Conservation (phyloP, 345 rosid genomes). For the Eucalyptus camaldulensis region DNA sequence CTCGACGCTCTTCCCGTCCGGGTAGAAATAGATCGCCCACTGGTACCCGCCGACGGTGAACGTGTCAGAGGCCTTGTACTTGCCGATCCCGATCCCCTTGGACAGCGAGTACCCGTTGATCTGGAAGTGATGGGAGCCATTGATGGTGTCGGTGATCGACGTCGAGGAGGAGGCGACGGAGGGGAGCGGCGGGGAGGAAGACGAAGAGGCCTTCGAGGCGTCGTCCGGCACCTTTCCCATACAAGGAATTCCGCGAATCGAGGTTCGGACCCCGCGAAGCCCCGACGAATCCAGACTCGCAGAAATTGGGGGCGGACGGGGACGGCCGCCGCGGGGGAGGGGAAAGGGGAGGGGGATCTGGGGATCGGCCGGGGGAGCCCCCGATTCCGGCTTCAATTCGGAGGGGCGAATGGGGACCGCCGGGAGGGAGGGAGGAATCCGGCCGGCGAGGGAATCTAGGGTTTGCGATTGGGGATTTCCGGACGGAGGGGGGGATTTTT, state of each 20-base stretch:
- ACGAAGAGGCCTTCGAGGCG: constrained; percentile 1
- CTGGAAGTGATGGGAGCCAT: constrained; percentile 60
- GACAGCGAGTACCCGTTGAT: constrained; percentile 52
- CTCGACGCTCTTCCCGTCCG: constrained; percentile 73
- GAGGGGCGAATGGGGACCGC: background rate
- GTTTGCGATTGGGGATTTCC: background rate
- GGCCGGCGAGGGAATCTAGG: constrained; percentile 10
- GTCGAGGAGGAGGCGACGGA: constrained; percentile 27
- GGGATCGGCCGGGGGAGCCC: background rate
- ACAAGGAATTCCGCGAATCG: background rate
- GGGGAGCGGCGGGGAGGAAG: constrained; percentile 8
- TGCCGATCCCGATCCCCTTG: constrained; percentile 60
- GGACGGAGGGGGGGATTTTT: background rate
- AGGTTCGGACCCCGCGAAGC: background rate
- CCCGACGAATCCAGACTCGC: background rate
- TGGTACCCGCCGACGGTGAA: constrained; percentile 56
- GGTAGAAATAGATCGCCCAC: constrained; percentile 74
- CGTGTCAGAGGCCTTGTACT: constrained; percentile 48
- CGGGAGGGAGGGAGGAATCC: background rate
- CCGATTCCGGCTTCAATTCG: background rate
- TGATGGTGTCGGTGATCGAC: constrained; percentile 53
- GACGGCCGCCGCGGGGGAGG: background rate
- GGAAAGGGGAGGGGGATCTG: background rate
- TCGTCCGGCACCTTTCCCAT: constrained; percentile 31
- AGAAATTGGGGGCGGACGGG: background rate